Conservation (phyloP, 192 early-diverging fungal species). For the Podila horticola region DNA sequence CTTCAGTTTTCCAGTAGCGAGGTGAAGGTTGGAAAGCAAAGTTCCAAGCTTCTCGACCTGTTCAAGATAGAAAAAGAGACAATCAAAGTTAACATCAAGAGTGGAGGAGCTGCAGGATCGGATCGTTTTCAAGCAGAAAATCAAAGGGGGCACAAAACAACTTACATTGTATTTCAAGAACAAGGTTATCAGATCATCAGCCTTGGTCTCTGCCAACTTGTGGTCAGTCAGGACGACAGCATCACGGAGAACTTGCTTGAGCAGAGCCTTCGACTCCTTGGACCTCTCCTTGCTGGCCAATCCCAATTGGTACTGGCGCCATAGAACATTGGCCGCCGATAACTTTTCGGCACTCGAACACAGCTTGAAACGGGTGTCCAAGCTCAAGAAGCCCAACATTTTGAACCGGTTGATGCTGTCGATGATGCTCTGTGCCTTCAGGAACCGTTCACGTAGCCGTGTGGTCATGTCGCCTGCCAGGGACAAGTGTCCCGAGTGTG, state of each 20-base stretch:
- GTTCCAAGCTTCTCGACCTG: slow-evolving; percentile 19
- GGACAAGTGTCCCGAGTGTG: slow-evolving; percentile 20
- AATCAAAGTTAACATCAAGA: too few species aligned
- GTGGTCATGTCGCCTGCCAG: slow-evolving; percentile 23
- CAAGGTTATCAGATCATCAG: slow-evolving; percentile 27
- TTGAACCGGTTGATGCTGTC: slow-evolving; percentile 29
- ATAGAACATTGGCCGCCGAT: slow-evolving; percentile 38
- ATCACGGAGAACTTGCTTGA: slow-evolving; percentile 25
- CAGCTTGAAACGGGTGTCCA: slow-evolving; percentile 47
- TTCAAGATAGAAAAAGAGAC: not conserved
- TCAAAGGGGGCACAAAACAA: too few species aligned
- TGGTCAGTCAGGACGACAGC: slow-evolving; percentile 19
- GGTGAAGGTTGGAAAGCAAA: slow-evolving; percentile 23
- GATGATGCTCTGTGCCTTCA: slow-evolving; percentile 31
- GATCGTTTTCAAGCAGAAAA: too few species aligned
- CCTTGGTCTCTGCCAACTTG: slow-evolving; percentile 1
- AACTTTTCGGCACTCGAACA: slow-evolving; percentile 50
- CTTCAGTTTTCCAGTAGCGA: not conserved
- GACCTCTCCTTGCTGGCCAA: slow-evolving; percentile 6
- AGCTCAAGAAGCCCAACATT: slow-evolving; percentile 29
- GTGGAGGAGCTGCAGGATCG: too few species aligned
- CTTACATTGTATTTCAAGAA: slow-evolving; percentile 45
- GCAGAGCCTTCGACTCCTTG: slow-evolving; percentile 5
- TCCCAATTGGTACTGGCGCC: slow-evolving; percentile 41
- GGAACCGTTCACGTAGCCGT: slow-evolving; percentile 24